Percentiles rank a stretch among this genome's conserved stretches.
Evolutionary conservation across 208 protist genomes (phyloP).

Genomic region (Naegleria lovaniensis): DNA sequence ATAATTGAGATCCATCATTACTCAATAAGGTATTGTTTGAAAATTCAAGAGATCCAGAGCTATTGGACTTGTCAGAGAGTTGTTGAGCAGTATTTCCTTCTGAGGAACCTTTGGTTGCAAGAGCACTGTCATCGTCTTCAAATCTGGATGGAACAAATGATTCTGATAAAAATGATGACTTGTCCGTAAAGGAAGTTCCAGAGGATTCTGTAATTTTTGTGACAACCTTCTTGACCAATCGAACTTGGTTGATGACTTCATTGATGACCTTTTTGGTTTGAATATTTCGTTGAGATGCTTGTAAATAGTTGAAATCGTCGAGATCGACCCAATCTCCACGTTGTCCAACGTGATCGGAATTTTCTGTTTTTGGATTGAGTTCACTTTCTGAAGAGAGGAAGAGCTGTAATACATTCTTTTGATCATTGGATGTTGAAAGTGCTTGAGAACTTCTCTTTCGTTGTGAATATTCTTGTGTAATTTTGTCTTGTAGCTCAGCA

Average conservation of each 20-base stretch:
- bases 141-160: not conserved
- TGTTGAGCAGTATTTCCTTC: not conserved
- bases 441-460: not conserved
- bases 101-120: not conserved
- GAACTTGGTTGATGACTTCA: not conserved
- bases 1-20: not conserved
- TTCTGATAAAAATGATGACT: not conserved
- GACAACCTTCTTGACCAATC: not conserved
- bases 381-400: not conserved
- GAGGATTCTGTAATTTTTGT: not conserved
- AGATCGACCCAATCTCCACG: not conserved
- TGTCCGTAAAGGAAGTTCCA: not conserved
- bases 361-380: not conserved
- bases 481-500: not conserved
- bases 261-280: not conserved
- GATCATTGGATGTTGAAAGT: not conserved
- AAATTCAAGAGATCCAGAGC: not conserved
- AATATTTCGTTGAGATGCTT: not conserved
- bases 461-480: not conserved
- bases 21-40: not conserved
- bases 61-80: not conserved
- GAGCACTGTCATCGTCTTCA: not conserved
- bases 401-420: not conserved
- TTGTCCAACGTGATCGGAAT: not conserved
- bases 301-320: not conserved